phyloP scores from a whole-genome alignment of 2,329 filamentous ascomycete species.

The Exophiala bonariae region DNA sequence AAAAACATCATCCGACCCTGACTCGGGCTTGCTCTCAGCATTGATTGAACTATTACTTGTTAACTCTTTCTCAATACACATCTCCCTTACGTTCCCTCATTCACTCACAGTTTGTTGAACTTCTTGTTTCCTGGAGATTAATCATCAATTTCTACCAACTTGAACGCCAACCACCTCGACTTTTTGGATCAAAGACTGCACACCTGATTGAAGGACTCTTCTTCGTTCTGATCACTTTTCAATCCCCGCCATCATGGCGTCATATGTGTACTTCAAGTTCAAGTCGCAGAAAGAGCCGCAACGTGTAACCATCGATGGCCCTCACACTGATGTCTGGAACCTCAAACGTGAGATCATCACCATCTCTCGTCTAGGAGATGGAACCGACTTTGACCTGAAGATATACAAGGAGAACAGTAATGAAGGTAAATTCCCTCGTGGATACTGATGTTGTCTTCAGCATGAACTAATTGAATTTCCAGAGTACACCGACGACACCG shows the following conservation, averaged over 20 bases:
- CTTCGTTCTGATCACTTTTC: too few species aligned
- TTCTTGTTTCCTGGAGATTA: too few species aligned
- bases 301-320: constrained; percentile 94
- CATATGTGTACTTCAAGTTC: constrained; percentile 99
- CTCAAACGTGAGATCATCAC: constrained; percentile 98
- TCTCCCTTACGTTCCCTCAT: too few species aligned
- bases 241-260: constrained; percentile 66
- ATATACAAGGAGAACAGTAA: constrained; percentile 91
- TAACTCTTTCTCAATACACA: too few species aligned
- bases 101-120: too few species aligned
- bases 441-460: constrained; percentile 1
- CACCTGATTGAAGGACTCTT: too few species aligned
- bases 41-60: too few species aligned
- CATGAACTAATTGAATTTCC: constrained; percentile 30
- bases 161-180: too few species aligned
- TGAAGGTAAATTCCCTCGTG: constrained; percentile 65
- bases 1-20: too few species aligned
- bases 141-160: too few species aligned
- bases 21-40: too few species aligned
- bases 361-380: constrained; percentile 89
- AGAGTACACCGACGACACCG: constrained; percentile 98
- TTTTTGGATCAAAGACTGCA: too few species aligned
- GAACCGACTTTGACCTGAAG: constrained; percentile 91
- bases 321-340: constrained; percentile 96
- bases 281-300: constrained; percentile 97